Conservation (phyloP, 1,139 yeast genomes). For the Yamadazyma jaroonii region DNA sequence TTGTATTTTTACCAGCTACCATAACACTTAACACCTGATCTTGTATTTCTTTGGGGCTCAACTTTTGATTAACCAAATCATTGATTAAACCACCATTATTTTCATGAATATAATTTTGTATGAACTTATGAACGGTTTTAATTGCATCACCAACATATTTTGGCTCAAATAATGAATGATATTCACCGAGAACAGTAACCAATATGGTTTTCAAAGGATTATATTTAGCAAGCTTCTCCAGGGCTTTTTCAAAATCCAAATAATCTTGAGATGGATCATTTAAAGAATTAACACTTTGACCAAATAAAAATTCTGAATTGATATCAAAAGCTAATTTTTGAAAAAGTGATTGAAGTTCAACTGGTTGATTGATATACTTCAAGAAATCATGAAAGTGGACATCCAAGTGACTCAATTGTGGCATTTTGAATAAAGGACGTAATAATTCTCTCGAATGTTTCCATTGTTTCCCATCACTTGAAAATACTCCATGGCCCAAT, state of each 20-base stretch:
- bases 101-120: conserved; percentile 22
- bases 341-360: neutral
- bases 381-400: neutral
- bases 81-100: conserved; percentile 35
- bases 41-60: conserved; percentile 38
- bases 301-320: conserved; percentile 14
- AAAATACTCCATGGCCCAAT: conserved; percentile 57
- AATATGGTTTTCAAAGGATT: conserved; percentile 26
- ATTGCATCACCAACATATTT: conserved; percentile 24
- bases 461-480: conserved; percentile 58
- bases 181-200: conserved; percentile 16
- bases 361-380: neutral
- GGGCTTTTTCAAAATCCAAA: neutral
- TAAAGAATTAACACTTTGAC: conserved; percentile 35
- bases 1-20: conserved; percentile 52
- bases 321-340: neutral
- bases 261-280: neutral
- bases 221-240: neutral
- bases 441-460: conserved; percentile 53
- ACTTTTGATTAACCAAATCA: conserved; percentile 42
- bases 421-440: conserved; percentile 49
- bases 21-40: conserved; percentile 46
- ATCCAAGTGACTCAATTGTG: conserved; percentile 11
- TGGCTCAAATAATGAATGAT: conserved; percentile 26
- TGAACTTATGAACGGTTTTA: conserved; percentile 22